A percentile compares a stretch with the other conserved stretches of the same genome.
These are phyloP conservation scores for Ganoderma meredithae DNA, from an alignment of 1,284 basidiomycete genomes.

Conservation along the genomic window DNA sequence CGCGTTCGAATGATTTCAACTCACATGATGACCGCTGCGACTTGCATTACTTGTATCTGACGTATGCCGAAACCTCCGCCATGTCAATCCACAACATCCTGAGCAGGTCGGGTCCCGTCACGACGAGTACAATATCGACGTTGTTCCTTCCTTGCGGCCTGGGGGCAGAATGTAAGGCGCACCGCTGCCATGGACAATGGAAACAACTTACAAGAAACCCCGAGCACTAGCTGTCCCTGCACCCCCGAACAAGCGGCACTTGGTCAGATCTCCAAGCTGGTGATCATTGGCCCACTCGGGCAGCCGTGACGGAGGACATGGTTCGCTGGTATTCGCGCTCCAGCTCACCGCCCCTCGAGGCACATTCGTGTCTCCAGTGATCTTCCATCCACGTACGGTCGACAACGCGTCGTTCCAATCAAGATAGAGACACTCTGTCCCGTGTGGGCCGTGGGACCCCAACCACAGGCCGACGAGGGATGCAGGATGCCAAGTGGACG, in stretches of 20 bases:
- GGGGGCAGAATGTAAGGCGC: neutral
- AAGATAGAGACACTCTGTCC: constrained; percentile 38
- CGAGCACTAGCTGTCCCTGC: constrained; percentile 31
- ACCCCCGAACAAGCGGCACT: constrained; percentile 20
- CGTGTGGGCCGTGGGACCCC: constrained; percentile 37
- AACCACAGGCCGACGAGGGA: constrained; percentile 40
- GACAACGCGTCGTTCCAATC: constrained; percentile 20
- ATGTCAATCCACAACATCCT: constrained; percentile 17
- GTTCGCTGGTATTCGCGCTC: constrained; percentile 17
- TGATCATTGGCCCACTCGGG: constrained; percentile 12
- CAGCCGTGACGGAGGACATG: neutral
- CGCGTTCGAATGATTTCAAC: neutral
- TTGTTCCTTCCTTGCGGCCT: constrained; percentile 11
- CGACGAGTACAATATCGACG: constrained; percentile 12
- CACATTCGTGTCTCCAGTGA: constrained; percentile 41
- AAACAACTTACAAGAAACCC: constrained; percentile 32
- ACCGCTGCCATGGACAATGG: too few species aligned
- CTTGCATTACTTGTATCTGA: constrained; percentile 11
- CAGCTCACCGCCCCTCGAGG: constrained; percentile 39
- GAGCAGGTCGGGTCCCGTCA: constrained; percentile 5
- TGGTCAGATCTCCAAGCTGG: constrained; percentile 13
- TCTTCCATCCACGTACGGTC: constrained; percentile 36
- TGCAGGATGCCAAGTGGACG: constrained; percentile 29
- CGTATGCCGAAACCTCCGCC: constrained; percentile 17
- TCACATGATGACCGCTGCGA: neutral